Conservation (phyloP, 129 eudicot species). For the Logfia minima region DNA sequence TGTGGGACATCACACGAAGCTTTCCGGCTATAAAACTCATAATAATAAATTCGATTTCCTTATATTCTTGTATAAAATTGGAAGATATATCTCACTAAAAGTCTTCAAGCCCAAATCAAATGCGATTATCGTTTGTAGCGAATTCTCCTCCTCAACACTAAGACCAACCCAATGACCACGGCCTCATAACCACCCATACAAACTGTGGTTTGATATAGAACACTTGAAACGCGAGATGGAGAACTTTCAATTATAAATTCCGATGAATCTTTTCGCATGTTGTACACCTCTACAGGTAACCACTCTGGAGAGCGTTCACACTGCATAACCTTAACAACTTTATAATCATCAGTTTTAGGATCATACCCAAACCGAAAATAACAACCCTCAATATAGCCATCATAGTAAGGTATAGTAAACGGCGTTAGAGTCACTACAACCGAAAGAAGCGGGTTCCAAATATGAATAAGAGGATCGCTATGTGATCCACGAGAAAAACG, state of each 20-base stretch:
- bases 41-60: background rate
- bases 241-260: background rate
- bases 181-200: background rate
- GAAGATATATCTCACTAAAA: background rate
- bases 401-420: background rate
- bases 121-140: background rate
- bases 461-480: background rate
- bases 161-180: background rate
- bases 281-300: constrained; percentile 2
- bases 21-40: background rate
- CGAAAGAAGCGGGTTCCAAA: constrained; percentile 1
- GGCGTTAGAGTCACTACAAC: background rate
- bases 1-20: background rate
- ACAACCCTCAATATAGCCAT: background rate
- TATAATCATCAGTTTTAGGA: constrained; percentile 6
- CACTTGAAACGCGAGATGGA: background rate
- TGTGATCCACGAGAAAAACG: background rate
- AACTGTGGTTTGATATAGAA: background rate
- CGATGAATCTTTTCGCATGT: background rate
- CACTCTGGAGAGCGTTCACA: background rate
- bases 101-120: background rate
- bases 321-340: background rate
- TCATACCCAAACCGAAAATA: background rate
- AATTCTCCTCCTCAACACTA: background rate
- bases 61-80: background rate